Conservation (phyloP, 352 stramenopile genomes). For the Phytopythium oedochilum region DNA sequence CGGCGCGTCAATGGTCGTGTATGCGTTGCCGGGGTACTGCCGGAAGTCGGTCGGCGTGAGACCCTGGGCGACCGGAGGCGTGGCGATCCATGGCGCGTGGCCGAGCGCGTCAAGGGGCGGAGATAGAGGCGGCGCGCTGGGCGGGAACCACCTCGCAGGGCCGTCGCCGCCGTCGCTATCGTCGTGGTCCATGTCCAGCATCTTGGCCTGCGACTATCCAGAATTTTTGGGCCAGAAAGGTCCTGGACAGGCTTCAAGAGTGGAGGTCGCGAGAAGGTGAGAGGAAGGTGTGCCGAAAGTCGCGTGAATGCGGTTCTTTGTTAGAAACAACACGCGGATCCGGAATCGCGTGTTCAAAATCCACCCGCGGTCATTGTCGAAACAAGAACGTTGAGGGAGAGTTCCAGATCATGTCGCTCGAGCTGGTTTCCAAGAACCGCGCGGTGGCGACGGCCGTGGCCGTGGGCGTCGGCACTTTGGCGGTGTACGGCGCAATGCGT, state of each 20-base stretch:
- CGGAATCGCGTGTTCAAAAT: background rate
- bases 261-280: background rate
- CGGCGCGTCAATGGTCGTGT: background rate
- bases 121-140: constrained; percentile 1
- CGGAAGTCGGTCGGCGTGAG: background rate
- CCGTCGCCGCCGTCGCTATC: background rate
- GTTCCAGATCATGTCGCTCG: background rate
- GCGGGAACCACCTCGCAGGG: background rate
- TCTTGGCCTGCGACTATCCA: no score
- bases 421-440: constrained; percentile 11
- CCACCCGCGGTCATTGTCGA: background rate
- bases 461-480: constrained; percentile 17
- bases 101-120: background rate
- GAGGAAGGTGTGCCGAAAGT: background rate
- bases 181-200: background rate
- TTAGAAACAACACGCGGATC: background rate
- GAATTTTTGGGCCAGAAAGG: no score
- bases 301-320: background rate
- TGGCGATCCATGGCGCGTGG: background rate
- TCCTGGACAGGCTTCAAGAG: background rate
- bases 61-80: background rate
- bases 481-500: constrained; percentile 50
- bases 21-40: constrained; percentile 1
- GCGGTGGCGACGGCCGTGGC: constrained; percentile 8
- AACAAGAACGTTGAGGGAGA: background rate